Conservation (phyloP, 2,329 filamentous ascomycete genomes). For the Aspergillus sp. region DNA sequence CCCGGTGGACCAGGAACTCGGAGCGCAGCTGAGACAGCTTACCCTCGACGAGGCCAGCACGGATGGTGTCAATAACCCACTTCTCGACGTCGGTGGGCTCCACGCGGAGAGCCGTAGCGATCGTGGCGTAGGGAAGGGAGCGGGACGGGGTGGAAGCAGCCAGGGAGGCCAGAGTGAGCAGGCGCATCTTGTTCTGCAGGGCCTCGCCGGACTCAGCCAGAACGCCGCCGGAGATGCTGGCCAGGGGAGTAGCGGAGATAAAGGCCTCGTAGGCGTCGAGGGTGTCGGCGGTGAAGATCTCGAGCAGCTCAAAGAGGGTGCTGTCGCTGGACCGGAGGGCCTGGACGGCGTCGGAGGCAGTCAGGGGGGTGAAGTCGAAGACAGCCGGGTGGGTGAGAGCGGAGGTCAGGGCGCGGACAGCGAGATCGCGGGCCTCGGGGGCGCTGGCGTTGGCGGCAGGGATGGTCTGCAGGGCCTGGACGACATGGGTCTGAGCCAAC, state of each 20-base stretch:
- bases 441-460: conserved; percentile 59
- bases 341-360: conserved; percentile 74
- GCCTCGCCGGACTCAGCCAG: conserved; percentile 74
- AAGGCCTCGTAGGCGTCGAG: conserved; percentile 96
- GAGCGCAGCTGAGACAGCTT: conserved; percentile 91
- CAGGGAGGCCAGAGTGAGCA: conserved; percentile 87
- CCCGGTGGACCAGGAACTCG: conserved; percentile 93
- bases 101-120: conserved; percentile 82
- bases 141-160: conserved; percentile 80
- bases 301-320: conserved; percentile 85
- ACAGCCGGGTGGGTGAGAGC: conserved; percentile 67
- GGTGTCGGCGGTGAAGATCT: conserved; percentile 92
- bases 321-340: conserved; percentile 82
- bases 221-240: conserved; percentile 76
- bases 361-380: conserved; percentile 73
- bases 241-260: conserved; percentile 60
- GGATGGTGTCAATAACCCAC: conserved; percentile 98
- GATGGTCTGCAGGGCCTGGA: conserved; percentile 76
- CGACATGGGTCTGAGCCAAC: conserved; percentile 72
- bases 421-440: conserved; percentile 59
- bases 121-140: conserved; percentile 83
- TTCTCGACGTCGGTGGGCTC: conserved; percentile 84
- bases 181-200: conserved; percentile 91
- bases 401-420: conserved; percentile 64
- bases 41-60: conserved; percentile 91